Conservation (phyloP, 345 rosid genomes). For the Populus alba region DNA sequence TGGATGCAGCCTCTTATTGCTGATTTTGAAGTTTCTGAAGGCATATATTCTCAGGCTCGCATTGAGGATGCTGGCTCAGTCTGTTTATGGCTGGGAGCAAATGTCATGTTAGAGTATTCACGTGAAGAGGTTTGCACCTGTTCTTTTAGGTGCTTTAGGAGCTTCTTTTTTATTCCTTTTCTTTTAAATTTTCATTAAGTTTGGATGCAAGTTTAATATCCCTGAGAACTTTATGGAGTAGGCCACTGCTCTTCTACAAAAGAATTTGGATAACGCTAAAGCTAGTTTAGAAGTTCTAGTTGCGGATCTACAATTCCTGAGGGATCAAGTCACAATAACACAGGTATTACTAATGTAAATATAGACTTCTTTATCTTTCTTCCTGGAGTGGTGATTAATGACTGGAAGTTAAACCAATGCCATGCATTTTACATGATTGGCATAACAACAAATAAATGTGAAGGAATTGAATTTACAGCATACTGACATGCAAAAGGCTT, state of each 20-base stretch:
- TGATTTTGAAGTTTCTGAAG: conserved; percentile 95
- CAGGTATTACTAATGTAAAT: conserved; percentile 48
- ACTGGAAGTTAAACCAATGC: background rate
- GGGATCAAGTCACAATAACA: conserved; percentile 95
- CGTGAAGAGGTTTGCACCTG: conserved; percentile 62
- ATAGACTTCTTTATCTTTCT: background rate
- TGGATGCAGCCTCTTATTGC: conserved; percentile 61
- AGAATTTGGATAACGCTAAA: conserved; percentile 89
- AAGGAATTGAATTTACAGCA: background rate
- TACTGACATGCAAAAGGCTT: background rate
- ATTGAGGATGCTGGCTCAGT: conserved; percentile 72
- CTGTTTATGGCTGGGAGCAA: conserved; percentile 92
- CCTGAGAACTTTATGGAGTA: conserved; percentile 30
- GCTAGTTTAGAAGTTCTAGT: conserved; percentile 90
- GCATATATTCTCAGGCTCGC: conserved; percentile 77
- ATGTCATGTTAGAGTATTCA: conserved; percentile 96
- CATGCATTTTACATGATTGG: background rate
- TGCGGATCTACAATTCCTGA: conserved; percentile 80
- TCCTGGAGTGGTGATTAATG: background rate
- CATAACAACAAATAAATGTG: background rate
- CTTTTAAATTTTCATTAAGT: conserved; percentile 4
- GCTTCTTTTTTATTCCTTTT: background rate
- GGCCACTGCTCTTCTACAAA: conserved; percentile 72
- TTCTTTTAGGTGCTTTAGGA: conserved; percentile 5
- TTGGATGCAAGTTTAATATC: conserved; percentile 27